Conservation (phyloP, 2,329 filamentous ascomycete species). For the Botrytis aclada region DNA sequence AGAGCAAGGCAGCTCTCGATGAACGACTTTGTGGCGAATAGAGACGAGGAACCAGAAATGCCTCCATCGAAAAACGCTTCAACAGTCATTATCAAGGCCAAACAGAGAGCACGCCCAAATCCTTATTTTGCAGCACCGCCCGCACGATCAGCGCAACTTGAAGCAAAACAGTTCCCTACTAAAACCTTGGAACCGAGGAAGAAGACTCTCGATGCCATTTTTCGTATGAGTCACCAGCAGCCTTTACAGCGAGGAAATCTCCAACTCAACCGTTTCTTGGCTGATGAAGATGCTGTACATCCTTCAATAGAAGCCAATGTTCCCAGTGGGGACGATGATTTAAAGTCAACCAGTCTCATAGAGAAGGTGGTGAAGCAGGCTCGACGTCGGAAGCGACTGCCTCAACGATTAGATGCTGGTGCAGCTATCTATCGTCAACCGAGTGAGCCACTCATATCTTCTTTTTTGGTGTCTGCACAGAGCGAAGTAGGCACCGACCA, state of each 20-base stretch:
- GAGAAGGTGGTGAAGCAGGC: neutral
- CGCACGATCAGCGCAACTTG: slow-evolving; percentile 53
- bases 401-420: slow-evolving; percentile 34
- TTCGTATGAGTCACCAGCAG: slow-evolving; percentile 42
- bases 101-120: slow-evolving; percentile 19
- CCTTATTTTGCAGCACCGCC: slow-evolving; percentile 25
- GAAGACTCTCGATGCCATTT: slow-evolving; percentile 53
- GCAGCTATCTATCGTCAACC: slow-evolving; percentile 38
- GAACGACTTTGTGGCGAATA: slow-evolving; percentile 37
- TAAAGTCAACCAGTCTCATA: neutral
- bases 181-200: slow-evolving; percentile 51
- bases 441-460: slow-evolving; percentile 33
- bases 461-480: slow-evolving; percentile 29
- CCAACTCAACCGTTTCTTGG: slow-evolving; percentile 41
- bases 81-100: neutral
- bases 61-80: neutral
- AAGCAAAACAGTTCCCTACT: slow-evolving; percentile 41
- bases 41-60: slow-evolving; percentile 1
- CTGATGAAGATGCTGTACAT: slow-evolving; percentile 26
- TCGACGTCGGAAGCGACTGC: slow-evolving; percentile 30
- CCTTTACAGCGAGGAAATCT: slow-evolving; percentile 34
- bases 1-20: slow-evolving; percentile 30
- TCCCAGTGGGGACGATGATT: neutral
- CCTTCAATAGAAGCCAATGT: slow-evolving; percentile 21
- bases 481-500: slow-evolving; percentile 26